Conservation (phyloP, 2,329 filamentous ascomycete species). For the Xylaria polymorpha region DNA sequence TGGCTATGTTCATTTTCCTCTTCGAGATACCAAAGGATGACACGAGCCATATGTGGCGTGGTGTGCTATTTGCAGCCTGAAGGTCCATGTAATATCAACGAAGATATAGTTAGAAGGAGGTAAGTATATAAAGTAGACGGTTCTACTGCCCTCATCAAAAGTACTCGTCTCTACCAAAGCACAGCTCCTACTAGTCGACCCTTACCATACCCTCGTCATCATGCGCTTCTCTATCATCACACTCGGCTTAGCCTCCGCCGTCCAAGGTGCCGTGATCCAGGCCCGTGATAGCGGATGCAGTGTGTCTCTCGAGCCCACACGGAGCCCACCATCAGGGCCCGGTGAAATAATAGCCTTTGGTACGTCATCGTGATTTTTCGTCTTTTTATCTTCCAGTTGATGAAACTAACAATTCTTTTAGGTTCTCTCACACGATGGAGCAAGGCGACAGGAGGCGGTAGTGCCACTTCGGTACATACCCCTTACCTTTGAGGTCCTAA, state of each 20-base stretch:
- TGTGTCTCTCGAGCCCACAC: constrained; percentile 16
- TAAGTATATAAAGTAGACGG: background rate
- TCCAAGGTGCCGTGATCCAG: constrained; percentile 5
- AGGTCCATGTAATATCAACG: background rate
- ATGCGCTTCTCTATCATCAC: constrained; percentile 18
- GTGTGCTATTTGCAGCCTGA: background rate
- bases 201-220: background rate
- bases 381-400: background rate
- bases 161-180: background rate
- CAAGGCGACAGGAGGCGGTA: constrained; percentile 1
- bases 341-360: constrained; percentile 15
- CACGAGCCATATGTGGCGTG: background rate
- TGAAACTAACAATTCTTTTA: background rate
- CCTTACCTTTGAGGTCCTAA: background rate
- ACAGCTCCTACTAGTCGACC: background rate
- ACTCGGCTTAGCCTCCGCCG: constrained; percentile 14
- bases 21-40: background rate
- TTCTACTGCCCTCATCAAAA: background rate
- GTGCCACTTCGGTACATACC: constrained; percentile 6
- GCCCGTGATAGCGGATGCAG: constrained; percentile 21
- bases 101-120: background rate
- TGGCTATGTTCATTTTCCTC: constrained; percentile 1
- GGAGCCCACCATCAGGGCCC: background rate
- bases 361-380: background rate
- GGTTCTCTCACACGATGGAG: constrained; percentile 15